Base-by-base conservation (phyloP, 805 yeast species). In the Lachancea cidri region DNA sequence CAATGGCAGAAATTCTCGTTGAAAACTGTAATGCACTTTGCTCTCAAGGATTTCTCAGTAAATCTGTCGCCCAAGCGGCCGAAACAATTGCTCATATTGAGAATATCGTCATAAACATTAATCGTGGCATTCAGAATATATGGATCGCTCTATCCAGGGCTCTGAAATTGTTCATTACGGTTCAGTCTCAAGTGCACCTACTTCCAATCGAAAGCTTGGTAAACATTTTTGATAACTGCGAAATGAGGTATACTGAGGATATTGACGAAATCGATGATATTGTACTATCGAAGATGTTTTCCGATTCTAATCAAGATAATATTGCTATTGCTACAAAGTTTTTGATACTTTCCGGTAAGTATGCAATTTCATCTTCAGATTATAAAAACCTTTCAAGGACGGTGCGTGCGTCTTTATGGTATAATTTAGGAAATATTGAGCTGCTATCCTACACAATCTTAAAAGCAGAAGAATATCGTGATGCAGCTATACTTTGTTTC, bases 381-480 rank as follows among this genome's bases (percentile, higher is more conserved):
- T 42, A 49, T 14, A 42, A 52, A 3, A 29, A 36, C 3, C 25
- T 40, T 5, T 58, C 78, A 17, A 74, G 77, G 52, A 64, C 74
- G 9, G 57, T 83, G 16, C 65, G 77, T 33, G 73, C 93, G 0
- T 68, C 79, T 7, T 61, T 71, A 0, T 66, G 75, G 61, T 85
- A 75, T 62, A 89, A 93, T 54, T 63, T 87, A 25, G 97, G 95
- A 1, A 60, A 82, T 11, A 69, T 85, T 0, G 77, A 79, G 45
- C 56, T 80, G 13, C 71, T 74, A 29, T 73, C 77, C 2, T 71
- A 58, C 58, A 48, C 64, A 27, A 50, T 58, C 5, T 49, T 65
- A 4, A 50, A 58, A 3, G 52, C 54, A 2, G 38, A 43, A 4
- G 43, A 43, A 11, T 70, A 60, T 35, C 66, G 82, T 43, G 74